Base-by-base conservation (phyloP, 352 stramenopile genomes). In the Globisporangium rhizosaccharum region DNA sequence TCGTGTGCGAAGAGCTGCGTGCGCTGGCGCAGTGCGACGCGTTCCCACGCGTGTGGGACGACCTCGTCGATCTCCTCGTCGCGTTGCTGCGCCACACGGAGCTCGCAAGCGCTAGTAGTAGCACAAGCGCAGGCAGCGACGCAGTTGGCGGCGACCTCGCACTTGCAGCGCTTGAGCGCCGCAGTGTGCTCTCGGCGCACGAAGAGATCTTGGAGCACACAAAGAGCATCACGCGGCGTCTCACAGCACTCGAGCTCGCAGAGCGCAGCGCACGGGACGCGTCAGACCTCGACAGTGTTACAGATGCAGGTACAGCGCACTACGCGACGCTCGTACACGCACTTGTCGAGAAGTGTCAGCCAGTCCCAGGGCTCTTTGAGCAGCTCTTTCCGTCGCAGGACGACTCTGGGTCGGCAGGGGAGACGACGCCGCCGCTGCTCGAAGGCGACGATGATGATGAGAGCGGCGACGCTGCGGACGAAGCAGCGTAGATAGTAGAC, bases 191-290 rank as follows among this genome's bases (percentile, higher is more conserved):
- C 36, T 83, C 73, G 17, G 73, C 74, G 0, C 82, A 91, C 41
- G 82, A 91, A 47, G 82, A 91, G 55, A 89, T 91, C 53, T 63
- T 89, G 2, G 79, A 88, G 56, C 79, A 91, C 45, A 73, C 75
- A 28, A 80, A 80, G 54, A 77, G 75, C 9, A 76, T 91, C 49
- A 66, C 84, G 10, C 70, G 79, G 23, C 81, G 79, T 9, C 68
- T 91, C 12, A 59, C 69, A 2, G 62, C 73, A 7, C 53, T 87
- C 15, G 67, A 83, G 26, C 61, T 68, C 12, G 53, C 63, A 25
- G 58, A 59, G 42, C 48, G 45, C 59, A 69, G 39, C 30, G 23
- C 33, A 47, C n/a, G 18, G 20, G 23, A 23, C 42, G 25, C 30
- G 30, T 36, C 33, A 15, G 26, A 12, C 28, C 11, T 8, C 33